phyloP scores from a whole-genome alignment of 2,329 filamentous ascomycete species.

The Aspergillus sp. region DNA sequence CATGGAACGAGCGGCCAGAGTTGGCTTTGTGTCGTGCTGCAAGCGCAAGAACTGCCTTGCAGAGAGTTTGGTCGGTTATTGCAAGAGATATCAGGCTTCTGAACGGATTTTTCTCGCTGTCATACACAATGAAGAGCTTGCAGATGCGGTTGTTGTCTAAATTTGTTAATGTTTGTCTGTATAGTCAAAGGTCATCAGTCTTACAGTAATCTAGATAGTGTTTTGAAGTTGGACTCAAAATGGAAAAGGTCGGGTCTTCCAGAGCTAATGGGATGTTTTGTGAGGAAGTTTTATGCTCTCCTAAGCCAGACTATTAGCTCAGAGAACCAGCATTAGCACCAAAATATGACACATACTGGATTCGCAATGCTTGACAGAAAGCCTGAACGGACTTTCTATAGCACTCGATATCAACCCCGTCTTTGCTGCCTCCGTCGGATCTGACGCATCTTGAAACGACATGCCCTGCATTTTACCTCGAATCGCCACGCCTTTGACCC shows the following conservation, averaged over 20 bases:
- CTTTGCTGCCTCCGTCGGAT: not conserved
- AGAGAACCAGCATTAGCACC: too few species aligned
- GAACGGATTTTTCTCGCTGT: slow-evolving; percentile 34
- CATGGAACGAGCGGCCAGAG: slow-evolving; percentile 21
- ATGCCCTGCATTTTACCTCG: slow-evolving; percentile 30
- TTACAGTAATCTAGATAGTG: slow-evolving; percentile 36
- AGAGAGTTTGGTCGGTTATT: slow-evolving; percentile 23
- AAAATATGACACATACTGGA: too few species aligned
- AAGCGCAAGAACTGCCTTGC: slow-evolving; percentile 32
- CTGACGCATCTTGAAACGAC: slow-evolving; percentile 13
- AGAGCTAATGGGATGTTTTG: slow-evolving; percentile 11
- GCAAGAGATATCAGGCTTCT: slow-evolving; percentile 30
- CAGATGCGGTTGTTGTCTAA: slow-evolving; percentile 35
- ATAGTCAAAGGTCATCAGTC: not conserved
- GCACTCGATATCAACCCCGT: not conserved
- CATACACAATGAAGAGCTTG: slow-evolving; percentile 33
- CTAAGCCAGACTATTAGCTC: not conserved
- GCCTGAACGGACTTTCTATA: not conserved
- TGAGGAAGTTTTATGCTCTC: not conserved
- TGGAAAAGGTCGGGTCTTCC: slow-evolving; percentile 10
- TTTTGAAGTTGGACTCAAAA: slow-evolving; percentile 20
- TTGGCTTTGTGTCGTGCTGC: slow-evolving; percentile 35
- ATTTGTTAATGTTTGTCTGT: not conserved
- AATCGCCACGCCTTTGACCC: slow-evolving; percentile 36
- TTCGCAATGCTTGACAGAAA: not conserved